Base-by-base conservation (phyloP, 768 basidiomycete genomes). In the Vishniacozyma victoriae region DNA sequence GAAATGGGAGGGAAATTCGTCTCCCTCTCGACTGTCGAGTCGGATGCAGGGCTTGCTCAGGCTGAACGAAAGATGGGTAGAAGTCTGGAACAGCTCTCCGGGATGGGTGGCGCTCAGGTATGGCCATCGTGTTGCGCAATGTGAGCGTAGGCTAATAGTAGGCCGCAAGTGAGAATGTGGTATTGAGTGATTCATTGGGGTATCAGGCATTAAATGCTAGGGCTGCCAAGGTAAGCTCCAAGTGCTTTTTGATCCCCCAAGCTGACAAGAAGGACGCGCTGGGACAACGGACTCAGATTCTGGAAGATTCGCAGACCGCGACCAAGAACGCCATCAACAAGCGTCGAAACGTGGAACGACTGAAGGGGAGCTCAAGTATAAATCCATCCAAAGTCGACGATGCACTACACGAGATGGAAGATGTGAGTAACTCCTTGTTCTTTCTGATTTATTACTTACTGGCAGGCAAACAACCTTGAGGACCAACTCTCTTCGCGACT, bases 161-260 rank as follows among this genome's bases (percentile, higher is more conserved):
- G 76, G 82, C 88, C 25, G 86, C 90, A 52, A 90, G 86, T 60
- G 93, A 96, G 77, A 89, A 87, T 59, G 88, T 97, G 23, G 84
- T 96, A 35, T 74, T 99, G 22, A 92, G 91, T n/a, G 95, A 99
- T 72, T 85, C 89, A 0, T 75, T 97, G 44, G 90, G 90, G 1
- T 99, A 99, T 72, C 92, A 97, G 72, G 87, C 91, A 16, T 78
- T 92, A 75, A 97, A 99, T 64, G 90, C 95, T n/a, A 80, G 86
- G 37, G 88, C 92, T 16, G 95, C 95, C 1, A 96, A 95, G 59
- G 76, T 75, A 18, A 43, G 65, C 52, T 5, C 16, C 23, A 9
- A 15, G 14, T 16, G 44, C 4, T 19, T 29, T 22, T 29, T 18
- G 20, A 19, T 44, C 19, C 35, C 22, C 20, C 12, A 5, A 14